These are phyloP conservation scores for Cylindrotheca fusiformis DNA, from an alignment of 108 stramenopile genomes.

Conservation along the genomic window DNA sequence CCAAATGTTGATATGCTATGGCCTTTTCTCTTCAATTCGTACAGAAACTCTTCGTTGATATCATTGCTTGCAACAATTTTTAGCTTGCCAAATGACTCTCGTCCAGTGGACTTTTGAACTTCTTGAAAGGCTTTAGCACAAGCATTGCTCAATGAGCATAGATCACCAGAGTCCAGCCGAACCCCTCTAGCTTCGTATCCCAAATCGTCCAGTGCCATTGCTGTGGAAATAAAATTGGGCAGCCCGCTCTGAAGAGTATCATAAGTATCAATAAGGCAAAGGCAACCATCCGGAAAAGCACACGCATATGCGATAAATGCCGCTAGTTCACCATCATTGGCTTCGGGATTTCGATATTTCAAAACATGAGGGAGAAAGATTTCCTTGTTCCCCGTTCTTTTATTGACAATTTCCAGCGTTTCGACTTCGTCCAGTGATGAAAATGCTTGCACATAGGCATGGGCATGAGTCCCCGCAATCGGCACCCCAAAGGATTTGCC, in stretches of 20 bases:
- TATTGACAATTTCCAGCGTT: slow-evolving; percentile 36
- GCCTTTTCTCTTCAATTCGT: slow-evolving; percentile 69
- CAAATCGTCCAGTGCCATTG: slow-evolving; percentile 85
- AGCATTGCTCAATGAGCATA: slow-evolving; percentile 78
- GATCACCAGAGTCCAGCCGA: slow-evolving; percentile 95
- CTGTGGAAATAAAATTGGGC: slow-evolving; percentile 91
- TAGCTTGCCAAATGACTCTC: slow-evolving; percentile 53
- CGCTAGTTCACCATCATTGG: slow-evolving; percentile 95
- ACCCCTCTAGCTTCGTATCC: slow-evolving; percentile 89
- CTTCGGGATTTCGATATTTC: slow-evolving; percentile 49
- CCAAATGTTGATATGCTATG: slow-evolving; percentile 96
- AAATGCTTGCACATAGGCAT: slow-evolving; percentile 94
- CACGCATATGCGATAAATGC: slow-evolving; percentile 95
- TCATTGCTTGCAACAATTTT: slow-evolving; percentile 96
- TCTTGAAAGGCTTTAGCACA: slow-evolving; percentile 56
- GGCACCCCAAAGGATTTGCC: slow-evolving; percentile 83
- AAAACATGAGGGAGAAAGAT: slow-evolving; percentile 46
- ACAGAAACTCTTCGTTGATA: slow-evolving; percentile 91
- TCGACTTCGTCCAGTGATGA: slow-evolving; percentile 66
- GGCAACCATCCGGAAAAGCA: slow-evolving; percentile 90
- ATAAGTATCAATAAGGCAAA: slow-evolving; percentile 98
- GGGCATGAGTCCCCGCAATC: slow-evolving; percentile 95
- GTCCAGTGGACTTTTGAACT: neutral
- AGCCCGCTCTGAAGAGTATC: slow-evolving; percentile 92
- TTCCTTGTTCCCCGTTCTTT: slow-evolving; percentile 27